Evolutionary conservation across 805 yeast species (phyloP).

Genomic region (Ogataea zsoltii): DNA sequence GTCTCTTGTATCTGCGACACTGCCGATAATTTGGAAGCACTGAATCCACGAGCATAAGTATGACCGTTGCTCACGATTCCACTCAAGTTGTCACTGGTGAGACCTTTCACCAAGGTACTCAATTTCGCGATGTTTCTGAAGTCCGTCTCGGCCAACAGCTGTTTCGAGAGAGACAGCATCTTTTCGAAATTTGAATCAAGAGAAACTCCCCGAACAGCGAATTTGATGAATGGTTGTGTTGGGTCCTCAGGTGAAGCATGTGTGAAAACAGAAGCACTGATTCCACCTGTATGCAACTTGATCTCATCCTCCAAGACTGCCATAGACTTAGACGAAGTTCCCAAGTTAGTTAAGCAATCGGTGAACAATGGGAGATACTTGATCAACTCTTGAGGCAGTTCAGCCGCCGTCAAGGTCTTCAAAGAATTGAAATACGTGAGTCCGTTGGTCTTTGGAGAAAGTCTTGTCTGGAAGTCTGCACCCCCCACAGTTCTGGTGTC

Average conservation of each 20-base stretch:
- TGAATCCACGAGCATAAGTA: constrained; percentile 68
- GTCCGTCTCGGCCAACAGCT: constrained; percentile 68
- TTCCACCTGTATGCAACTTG: constrained; percentile 81
- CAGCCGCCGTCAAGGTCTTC: constrained; percentile 50
- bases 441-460: constrained; percentile 63
- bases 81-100: constrained; percentile 77
- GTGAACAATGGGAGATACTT: constrained; percentile 76
- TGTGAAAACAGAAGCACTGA: constrained; percentile 60
- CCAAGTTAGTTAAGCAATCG: constrained; percentile 80
- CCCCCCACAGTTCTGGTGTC: constrained; percentile 29
- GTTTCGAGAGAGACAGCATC: constrained; percentile 65
- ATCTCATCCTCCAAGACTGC: constrained; percentile 84
- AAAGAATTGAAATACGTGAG: constrained; percentile 73
- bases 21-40: constrained; percentile 63
- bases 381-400: constrained; percentile 60
- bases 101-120: constrained; percentile 66
- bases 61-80: constrained; percentile 88
- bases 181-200: constrained; percentile 61
- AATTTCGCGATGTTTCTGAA: constrained; percentile 68
- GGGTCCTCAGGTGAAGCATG: constrained; percentile 55
- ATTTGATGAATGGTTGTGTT: constrained; percentile 48
- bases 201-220: constrained; percentile 67
- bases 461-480: constrained; percentile 29
- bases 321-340: constrained; percentile 72
- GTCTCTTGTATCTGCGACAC: constrained; percentile 62